A percentile compares a stretch with the other conserved stretches of the same genome.
These are phyloP conservation scores for Gossypium schwendimanii DNA, from an alignment of 441 rosid genomes.

Conservation along the genomic window DNA sequence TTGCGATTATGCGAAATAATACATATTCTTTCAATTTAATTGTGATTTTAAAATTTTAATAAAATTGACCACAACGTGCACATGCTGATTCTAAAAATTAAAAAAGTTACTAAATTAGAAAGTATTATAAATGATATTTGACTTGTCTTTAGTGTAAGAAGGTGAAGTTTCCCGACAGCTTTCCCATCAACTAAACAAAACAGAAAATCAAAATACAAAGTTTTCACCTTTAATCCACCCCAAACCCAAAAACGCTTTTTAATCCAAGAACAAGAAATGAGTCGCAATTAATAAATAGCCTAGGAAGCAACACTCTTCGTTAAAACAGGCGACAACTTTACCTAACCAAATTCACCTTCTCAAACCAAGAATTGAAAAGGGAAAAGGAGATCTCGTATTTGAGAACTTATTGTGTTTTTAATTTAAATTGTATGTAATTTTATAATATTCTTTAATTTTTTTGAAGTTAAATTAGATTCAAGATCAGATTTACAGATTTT, in stretches of 20 bases:
- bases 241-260: not conserved
- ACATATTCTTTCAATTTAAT: too few species aligned
- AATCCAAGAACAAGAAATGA: not conserved
- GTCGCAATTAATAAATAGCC: conserved; percentile 61
- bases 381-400: conserved; percentile 26
- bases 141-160: not conserved
- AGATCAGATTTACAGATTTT: too few species aligned
- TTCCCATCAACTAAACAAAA: conserved; percentile 9
- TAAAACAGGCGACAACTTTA: conserved; percentile 73
- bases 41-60: too few species aligned
- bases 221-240: not conserved
- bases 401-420: conserved; percentile 6
- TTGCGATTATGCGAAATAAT: too few species aligned
- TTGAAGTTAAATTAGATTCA: too few species aligned
- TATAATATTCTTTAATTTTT: too few species aligned
- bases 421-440: too few species aligned
- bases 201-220: not conserved
- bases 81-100: too few species aligned
- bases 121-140: too few species aligned
- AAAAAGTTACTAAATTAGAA: too few species aligned
- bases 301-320: conserved; percentile 64
- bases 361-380: conserved; percentile 18
- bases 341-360: conserved; percentile 41
- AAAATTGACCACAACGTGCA: too few species aligned
- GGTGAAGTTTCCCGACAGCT: not conserved